Conservation (phyloP, 371 early-diverging fungal species). For the Mucor mucedo region DNA sequence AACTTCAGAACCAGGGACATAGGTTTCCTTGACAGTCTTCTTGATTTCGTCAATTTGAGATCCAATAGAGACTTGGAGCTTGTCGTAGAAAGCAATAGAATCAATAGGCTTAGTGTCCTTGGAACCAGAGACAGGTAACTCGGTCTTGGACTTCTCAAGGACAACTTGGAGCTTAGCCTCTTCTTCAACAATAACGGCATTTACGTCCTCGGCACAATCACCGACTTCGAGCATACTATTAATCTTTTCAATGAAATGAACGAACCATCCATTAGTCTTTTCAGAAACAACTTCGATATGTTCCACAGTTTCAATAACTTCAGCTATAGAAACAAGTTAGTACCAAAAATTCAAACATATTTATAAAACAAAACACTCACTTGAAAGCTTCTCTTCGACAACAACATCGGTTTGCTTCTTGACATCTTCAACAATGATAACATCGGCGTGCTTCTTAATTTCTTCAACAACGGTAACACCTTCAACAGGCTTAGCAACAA, state of each 20-base stretch:
- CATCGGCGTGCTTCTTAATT: too few species aligned
- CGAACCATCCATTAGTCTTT: too few species aligned
- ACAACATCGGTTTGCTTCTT: neutral
- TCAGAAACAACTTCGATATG: too few species aligned
- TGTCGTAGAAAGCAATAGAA: constrained; percentile 15
- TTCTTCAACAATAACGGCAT: constrained; percentile 19
- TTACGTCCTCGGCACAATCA: constrained; percentile 18
- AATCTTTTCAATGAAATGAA: too few species aligned
- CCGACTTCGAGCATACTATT: constrained; percentile 8
- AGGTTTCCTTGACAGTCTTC: constrained; percentile 17
- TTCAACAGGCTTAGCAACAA: constrained; percentile 23
- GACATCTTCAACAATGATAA: too few species aligned
- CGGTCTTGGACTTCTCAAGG: constrained; percentile 11
- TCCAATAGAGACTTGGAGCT: constrained; percentile 12
- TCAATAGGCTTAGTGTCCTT: neutral
- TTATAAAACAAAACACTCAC: too few species aligned
- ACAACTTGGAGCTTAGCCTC: constrained; percentile 15
- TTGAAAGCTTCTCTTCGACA: neutral
- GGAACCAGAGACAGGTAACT: neutral
- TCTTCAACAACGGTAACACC: neutral
- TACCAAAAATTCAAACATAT: too few species aligned
- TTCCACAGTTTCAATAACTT: too few species aligned
- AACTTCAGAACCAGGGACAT: neutral
- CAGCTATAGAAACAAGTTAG: too few species aligned
- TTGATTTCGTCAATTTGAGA: constrained; percentile 21